Percentiles rank a stretch among this genome's conserved stretches.
phyloP scores from a whole-genome alignment of 202 grass and related monocot species.

The Digitaria exilis region DNA sequence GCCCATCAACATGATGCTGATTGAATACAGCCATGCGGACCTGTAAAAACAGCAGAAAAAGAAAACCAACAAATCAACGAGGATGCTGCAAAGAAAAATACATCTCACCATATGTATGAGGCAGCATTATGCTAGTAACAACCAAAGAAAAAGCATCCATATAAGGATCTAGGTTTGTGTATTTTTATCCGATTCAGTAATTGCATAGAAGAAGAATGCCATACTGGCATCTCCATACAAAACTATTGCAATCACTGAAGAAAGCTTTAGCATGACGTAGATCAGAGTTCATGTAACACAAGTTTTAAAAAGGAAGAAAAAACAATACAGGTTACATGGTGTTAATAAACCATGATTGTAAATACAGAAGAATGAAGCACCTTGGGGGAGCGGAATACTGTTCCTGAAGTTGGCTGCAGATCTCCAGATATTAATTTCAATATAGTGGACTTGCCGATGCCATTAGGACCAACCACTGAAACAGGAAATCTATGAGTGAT shows the following conservation, averaged over 20 bases:
- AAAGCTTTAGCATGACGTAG: not conserved
- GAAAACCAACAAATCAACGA: conserved; percentile 29
- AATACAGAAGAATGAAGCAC: conserved; percentile 42
- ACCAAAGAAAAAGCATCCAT: not conserved
- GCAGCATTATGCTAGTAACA: not conserved
- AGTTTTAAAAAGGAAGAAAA: not conserved
- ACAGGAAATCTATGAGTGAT: conserved; percentile 35
- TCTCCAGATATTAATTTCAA: conserved; percentile 96
- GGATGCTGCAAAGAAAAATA: conserved; percentile 4
- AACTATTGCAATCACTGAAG: not conserved
- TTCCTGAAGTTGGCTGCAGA: conserved; percentile 96
- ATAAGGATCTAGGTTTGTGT: not conserved
- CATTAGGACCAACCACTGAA: conserved; percentile 97
- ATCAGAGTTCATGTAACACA: not conserved
- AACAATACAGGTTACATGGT: not conserved
- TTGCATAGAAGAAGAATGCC: not conserved
- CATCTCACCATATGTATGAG: not conserved
- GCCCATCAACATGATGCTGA: conserved; percentile 97
- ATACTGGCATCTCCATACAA: not conserved
- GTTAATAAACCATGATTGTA: not conserved
- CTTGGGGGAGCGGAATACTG: conserved; percentile 91
- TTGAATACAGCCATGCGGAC: conserved; percentile 98
- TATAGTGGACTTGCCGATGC: conserved; percentile 98
- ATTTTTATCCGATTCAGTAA: conserved; percentile 12
- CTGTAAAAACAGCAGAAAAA: conserved; percentile 40